A percentile compares a stretch with the other conserved stretches of the same genome.
These are phyloP conservation scores for Ogataea hybrid DNA, from an alignment of 1,139 yeast genomes.

Conservation along the genomic window DNA sequence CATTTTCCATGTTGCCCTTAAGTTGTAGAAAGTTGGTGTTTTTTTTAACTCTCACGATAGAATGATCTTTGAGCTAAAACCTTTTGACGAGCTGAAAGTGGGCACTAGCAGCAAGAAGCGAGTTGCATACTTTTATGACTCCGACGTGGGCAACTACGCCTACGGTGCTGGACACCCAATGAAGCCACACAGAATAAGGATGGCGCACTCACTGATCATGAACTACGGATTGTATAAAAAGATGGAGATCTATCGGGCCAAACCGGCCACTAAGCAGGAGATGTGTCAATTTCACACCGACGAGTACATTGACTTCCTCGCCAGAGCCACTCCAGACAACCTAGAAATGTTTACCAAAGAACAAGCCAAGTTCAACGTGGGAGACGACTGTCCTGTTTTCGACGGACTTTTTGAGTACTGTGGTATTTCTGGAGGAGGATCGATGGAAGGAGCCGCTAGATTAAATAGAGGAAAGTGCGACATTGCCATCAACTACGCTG, in stretches of 20 bases:
- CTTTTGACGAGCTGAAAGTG: conserved; percentile 59
- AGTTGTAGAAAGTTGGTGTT: neutral
- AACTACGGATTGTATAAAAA: conserved; percentile 94
- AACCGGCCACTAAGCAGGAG: conserved; percentile 97
- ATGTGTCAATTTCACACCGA: conserved; percentile 99
- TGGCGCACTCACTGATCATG: conserved; percentile 97
- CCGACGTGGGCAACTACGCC: conserved; percentile 96
- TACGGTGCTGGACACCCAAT: conserved; percentile 98
- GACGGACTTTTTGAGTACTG: conserved; percentile 93
- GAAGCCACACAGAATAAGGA: conserved; percentile 98
- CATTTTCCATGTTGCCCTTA: conserved; percentile 4
- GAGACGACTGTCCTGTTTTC: conserved; percentile 97
- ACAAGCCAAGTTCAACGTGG: conserved; percentile 89
- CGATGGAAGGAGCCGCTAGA: conserved; percentile 88
- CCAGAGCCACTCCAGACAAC: conserved; percentile 93
- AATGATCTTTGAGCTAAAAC: conserved; percentile 41
- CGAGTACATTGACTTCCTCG: conserved; percentile 90
- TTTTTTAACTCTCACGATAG: conserved; percentile 2
- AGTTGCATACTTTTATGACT: conserved; percentile 65
- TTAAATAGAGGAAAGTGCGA: conserved; percentile 83
- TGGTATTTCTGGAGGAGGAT: conserved; percentile 85
- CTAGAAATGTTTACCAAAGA: conserved; percentile 89
- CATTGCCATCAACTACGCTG: conserved; percentile 96
- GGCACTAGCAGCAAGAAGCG: conserved; percentile 57
- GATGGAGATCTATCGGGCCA: conserved; percentile 94